Base-by-base conservation (phyloP, 257 asterid genomes). In the Forsythia viridissima region DNA sequence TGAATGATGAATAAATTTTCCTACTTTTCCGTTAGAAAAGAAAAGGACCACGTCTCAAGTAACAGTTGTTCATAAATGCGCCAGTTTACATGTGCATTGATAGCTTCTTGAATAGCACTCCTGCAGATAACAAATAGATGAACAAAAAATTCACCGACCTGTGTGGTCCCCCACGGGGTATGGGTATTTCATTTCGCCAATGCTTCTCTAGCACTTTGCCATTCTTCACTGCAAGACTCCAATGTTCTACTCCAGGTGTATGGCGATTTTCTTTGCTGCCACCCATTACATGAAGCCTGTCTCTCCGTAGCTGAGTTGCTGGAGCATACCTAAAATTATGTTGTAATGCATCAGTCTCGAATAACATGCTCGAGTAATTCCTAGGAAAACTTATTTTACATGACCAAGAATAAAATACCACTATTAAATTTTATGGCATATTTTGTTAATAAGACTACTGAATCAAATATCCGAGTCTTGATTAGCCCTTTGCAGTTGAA, bases 201-300 rank as follows among this genome's bases (percentile, higher is more conserved):
- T 87, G 86, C 41, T 88, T 87, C 79, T 91, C 97, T 11, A 87
- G 72, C 73, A 92, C 87, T 82, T 86, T 90, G 11, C 97, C 94
- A 79, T 92, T 77, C 82, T 86, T 85, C 70, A 92, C 90, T 5
- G 89, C 96, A 73, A 92, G 84, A 78, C 96, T 92, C 96, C 96
- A 92, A 73, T 92, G 96, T 12, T 92, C 97, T 24, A 80, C 44
- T 73, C 81, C 94, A 11, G 96, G 94, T 13, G 93, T 90, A 73
- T 90, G 91, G 21, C 97, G 91, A 85, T 90, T 89, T 86, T 90
- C 97, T 83, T 90, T 90, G 90, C 96, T 88, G 57, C 96, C 97
- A 70, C 94, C 93, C 91, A 92, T 90, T 72, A 88, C 97, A 77
- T 90, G 96, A 73, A 92, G 91, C 77, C 94, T 88, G 57, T 94